Percentiles rank a stretch among this genome's conserved stretches.
Conservation (phyloP, 1,284 basidiomycete genomes). For the Ceratobasidium sp. region DNA sequence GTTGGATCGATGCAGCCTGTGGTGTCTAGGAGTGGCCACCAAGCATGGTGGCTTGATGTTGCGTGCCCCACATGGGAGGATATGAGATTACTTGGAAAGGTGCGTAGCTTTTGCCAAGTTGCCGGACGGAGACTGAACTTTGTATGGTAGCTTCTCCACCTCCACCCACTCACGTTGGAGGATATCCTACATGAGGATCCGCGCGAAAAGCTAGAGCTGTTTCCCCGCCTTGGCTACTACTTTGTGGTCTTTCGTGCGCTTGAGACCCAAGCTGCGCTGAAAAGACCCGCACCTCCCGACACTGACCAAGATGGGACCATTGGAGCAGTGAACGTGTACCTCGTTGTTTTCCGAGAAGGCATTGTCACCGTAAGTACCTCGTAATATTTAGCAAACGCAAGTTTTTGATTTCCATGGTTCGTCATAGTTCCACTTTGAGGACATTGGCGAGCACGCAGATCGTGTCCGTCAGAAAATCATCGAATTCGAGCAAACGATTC, state of each 20-base stretch:
- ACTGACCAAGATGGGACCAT: slow-evolving; percentile 64
- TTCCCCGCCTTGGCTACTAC: slow-evolving; percentile 92
- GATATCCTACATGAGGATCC: slow-evolving; percentile 96
- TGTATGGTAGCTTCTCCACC: slow-evolving; percentile 76
- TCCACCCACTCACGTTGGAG: slow-evolving; percentile 95
- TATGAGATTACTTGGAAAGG: slow-evolving; percentile 89
- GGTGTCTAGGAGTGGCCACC: slow-evolving; percentile 50
- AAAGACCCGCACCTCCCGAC: slow-evolving; percentile 47
- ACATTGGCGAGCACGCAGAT: slow-evolving; percentile 88
- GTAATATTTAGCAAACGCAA: slow-evolving; percentile 7
- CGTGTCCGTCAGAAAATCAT: slow-evolving; percentile 81
- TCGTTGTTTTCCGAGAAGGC: slow-evolving; percentile 91
- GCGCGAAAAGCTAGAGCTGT: slow-evolving; percentile 92
- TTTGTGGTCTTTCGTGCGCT: slow-evolving; percentile 92
- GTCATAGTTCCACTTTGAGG: slow-evolving; percentile 90
- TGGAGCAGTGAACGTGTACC: slow-evolving; percentile 87
- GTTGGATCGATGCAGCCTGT: neutral
- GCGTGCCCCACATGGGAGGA: slow-evolving; percentile 92
- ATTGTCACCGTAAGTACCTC: slow-evolving; percentile 80
- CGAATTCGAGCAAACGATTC: slow-evolving; percentile 69
- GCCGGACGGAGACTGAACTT: slow-evolving; percentile 11
- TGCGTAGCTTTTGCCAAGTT: slow-evolving; percentile 55
- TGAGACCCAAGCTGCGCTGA: slow-evolving; percentile 59
- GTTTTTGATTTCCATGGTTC: neutral
- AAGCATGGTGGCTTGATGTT: slow-evolving; percentile 94